Evolutionary conservation across 306 rosid species (phyloP).

Genomic region (Cicer bijugum): DNA sequence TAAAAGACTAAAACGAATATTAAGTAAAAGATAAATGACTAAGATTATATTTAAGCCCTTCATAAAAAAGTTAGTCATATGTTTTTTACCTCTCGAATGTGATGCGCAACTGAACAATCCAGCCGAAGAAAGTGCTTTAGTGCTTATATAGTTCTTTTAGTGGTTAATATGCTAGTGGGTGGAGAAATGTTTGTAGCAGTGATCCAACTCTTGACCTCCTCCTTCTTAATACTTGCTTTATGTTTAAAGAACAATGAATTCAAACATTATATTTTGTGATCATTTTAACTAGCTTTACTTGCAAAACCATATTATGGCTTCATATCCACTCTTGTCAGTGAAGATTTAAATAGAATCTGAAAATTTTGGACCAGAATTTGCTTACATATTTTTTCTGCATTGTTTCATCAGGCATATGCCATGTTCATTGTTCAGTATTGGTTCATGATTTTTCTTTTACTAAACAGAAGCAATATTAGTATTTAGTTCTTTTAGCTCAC

Average conservation of each 20-base stretch:
- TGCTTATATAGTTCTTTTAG: not conserved
- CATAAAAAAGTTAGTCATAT: no score
- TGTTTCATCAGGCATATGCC: not conserved
- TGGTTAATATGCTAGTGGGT: no score
- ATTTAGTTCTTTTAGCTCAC: constrained; percentile 44
- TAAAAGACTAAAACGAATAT: no score
- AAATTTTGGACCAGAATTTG: constrained; percentile 13
- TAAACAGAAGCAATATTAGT: not conserved
- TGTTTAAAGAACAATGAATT: not conserved
- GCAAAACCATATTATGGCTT: not conserved
- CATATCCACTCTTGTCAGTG: not conserved
- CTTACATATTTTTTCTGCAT: constrained; percentile 6
- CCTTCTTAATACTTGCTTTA: not conserved
- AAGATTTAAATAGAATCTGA: constrained; percentile 8
- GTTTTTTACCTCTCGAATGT: not conserved
- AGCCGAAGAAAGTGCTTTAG: not conserved
- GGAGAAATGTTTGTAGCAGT: no score
- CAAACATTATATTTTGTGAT: not conserved
- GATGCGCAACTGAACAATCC: not conserved
- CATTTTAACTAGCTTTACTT: constrained; percentile 11
- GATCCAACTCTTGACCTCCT: no score
- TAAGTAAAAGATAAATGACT: no score
- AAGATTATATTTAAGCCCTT: no score
- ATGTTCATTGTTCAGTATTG: not conserved
- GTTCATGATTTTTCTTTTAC: not conserved